These are phyloP conservation scores for Syzygium jambos DNA, from an alignment of 345 rosid species.

Conservation along the genomic window DNA sequence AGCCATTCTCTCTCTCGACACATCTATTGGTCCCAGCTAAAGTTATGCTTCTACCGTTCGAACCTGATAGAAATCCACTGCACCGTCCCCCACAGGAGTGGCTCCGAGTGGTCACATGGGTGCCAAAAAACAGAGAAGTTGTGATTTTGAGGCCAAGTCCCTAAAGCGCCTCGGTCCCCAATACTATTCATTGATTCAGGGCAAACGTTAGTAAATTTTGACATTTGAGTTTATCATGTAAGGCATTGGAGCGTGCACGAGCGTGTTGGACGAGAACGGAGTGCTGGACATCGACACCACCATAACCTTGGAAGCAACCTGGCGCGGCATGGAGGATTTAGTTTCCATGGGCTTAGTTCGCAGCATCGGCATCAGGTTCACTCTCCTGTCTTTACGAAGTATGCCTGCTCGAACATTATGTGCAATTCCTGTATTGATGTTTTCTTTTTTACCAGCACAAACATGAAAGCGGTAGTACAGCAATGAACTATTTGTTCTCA, in stretches of 20 bases:
- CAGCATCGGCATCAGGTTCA: conserved; percentile 74
- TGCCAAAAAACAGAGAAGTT: not conserved
- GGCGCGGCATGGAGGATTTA: conserved; percentile 85
- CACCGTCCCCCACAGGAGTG: not conserved
- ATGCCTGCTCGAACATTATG: too few species aligned
- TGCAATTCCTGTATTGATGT: not conserved
- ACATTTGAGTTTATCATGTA: conserved; percentile 1
- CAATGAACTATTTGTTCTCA: too few species aligned
- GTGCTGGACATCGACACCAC: conserved; percentile 74
- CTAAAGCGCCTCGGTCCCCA: too few species aligned
- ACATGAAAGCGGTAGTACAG: too few species aligned
- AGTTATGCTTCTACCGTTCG: not conserved
- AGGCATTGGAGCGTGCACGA: conserved; percentile 62
- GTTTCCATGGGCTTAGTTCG: conserved; percentile 79
- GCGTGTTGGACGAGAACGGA: conserved; percentile 67
- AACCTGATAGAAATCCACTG: not conserved
- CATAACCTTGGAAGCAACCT: conserved; percentile 68
- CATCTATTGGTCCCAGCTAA: not conserved
- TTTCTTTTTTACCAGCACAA: too few species aligned
- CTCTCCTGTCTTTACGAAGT: not conserved
- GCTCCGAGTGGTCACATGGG: not conserved
- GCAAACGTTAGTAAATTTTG: not conserved
- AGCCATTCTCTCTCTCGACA: not conserved
- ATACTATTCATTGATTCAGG: too few species aligned
- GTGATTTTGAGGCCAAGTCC: not conserved